Conservation (phyloP, 2,329 filamentous ascomycete genomes). For the Cytospora chrysosperma region DNA sequence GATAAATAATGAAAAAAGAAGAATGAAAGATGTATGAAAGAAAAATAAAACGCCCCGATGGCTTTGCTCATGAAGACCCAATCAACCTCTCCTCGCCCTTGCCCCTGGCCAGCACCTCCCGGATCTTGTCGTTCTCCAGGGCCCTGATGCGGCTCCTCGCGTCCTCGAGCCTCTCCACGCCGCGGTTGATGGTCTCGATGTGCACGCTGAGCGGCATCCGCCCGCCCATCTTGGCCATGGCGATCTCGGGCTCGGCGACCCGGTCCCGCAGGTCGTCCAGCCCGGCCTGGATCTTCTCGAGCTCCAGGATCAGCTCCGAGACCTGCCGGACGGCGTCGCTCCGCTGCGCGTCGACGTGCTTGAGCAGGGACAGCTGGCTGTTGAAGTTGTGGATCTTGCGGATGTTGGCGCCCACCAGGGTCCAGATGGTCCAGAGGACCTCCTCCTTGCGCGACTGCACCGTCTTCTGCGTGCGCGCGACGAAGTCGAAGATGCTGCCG, state of each 20-base stretch:
- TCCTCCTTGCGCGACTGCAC: slow-evolving; percentile 61
- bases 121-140: slow-evolving; percentile 58
- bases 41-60: background rate
- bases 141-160: slow-evolving; percentile 59
- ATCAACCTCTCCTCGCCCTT: slow-evolving; percentile 44
- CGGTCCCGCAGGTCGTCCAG: slow-evolving; percentile 70
- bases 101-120: slow-evolving; percentile 50
- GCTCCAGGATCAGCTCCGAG: slow-evolving; percentile 66
- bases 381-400: slow-evolving; percentile 59
- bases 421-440: slow-evolving; percentile 70
- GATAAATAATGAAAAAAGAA: no score
- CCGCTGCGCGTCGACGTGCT: slow-evolving; percentile 65
- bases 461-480: slow-evolving; percentile 60
- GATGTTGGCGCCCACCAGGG: slow-evolving; percentile 68
- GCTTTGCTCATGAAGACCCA: slow-evolving; percentile 30
- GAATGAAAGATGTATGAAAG: no score
- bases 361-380: slow-evolving; percentile 62
- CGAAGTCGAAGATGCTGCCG: slow-evolving; percentile 66
- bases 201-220: slow-evolving; percentile 69
- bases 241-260: slow-evolving; percentile 64
- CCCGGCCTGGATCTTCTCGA: slow-evolving; percentile 70
- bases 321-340: slow-evolving; percentile 66
- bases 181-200: slow-evolving; percentile 70
- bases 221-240: slow-evolving; percentile 37
- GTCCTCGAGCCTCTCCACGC: slow-evolving; percentile 68